Base-by-base conservation (phyloP, 2,329 filamentous ascomycete genomes). In the Trichoderma harzianum region DNA sequence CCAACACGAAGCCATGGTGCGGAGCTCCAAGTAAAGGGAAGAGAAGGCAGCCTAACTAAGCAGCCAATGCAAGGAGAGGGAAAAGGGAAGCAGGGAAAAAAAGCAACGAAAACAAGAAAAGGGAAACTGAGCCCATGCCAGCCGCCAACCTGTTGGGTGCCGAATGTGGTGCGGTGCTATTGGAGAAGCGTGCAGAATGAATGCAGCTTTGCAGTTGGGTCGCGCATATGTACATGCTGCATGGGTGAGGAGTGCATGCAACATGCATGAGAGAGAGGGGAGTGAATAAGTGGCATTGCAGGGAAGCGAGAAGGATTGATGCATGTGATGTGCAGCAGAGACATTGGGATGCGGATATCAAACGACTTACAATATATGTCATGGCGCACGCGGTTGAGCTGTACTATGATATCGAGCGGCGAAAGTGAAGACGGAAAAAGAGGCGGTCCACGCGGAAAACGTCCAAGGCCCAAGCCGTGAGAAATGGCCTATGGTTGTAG, bases 281-380 rank as follows among this genome's bases (percentile, higher is more conserved):
- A 62, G 21, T 47, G 57, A 60, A 28, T 28, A 10, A 55, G 30
- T 28, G 57, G 11, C 28, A 62, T 64, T 53, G 47, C 58, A 53
- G 26, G 71, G 70, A 68, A 71, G 61, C 63, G 53, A 68, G 63
- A 64, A 67, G 47, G 71, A 62, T 47, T 14, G 66, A 69, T 28
- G 73, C 74, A 75, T 74, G 75, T 75, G 73, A 76, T 74, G 69
- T 67, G 65, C 43, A 55, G 55, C 11, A 60, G 58, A 61, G 24
- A 43, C 36, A 64, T 26, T 26, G 14, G 34, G 47, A 61, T 30
- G 24, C 30, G 62, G 53, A 47, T 53, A 58, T 43, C 39, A 55
- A 43, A 53, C 63, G 65, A 82, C 80, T 82, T 78, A 82, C 80
- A 79, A 82, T 82, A 76, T 81, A 81, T 78, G 80, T 81, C 80